phyloP scores from a whole-genome alignment of 2,329 filamentous ascomycete species.

The Whalleya microplaca region DNA sequence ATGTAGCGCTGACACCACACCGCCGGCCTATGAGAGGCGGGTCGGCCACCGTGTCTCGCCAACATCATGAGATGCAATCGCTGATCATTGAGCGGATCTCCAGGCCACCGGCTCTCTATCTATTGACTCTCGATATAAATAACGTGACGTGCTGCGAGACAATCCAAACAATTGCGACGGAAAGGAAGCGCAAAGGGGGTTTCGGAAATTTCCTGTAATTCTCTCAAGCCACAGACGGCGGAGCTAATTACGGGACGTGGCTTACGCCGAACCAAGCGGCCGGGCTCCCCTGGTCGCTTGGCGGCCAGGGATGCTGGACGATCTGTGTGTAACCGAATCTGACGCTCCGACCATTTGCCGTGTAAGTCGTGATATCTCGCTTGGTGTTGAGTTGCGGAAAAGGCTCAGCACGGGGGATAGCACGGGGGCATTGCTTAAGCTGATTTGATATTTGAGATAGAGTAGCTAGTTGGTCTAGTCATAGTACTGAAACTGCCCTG shows the following conservation, averaged over 20 bases:
- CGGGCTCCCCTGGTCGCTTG: constrained; percentile 5
- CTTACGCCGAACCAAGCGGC: constrained; percentile 2
- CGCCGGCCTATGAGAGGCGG: constrained; percentile 15
- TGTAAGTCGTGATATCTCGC: not conserved
- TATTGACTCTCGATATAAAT: constrained; percentile 5
- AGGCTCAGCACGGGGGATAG: not conserved
- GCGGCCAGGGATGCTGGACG: not conserved
- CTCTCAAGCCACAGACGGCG: constrained; percentile 17
- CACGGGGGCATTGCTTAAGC: too few relatives aligned
- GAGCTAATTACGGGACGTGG: constrained; percentile 7
- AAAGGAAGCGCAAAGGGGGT: constrained; percentile 7
- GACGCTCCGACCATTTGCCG: not conserved
- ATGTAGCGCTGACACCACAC: constrained; percentile 13
- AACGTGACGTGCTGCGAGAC: constrained; percentile 6
- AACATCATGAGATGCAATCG: constrained; percentile 12
- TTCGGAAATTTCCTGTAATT: constrained; percentile 13
- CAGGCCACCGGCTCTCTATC: not conserved
- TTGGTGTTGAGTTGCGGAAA: not conserved
- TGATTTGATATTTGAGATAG: too few relatives aligned
- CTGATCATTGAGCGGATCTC: constrained; percentile 10
- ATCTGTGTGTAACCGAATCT: not conserved
- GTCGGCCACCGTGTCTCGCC: constrained; percentile 9
- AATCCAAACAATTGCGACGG: constrained; percentile 3
- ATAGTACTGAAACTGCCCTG: too few relatives aligned
- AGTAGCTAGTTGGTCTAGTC: too few relatives aligned